Conservation (phyloP, 163 green algal species). For the Chloromonas sp. region DNA sequence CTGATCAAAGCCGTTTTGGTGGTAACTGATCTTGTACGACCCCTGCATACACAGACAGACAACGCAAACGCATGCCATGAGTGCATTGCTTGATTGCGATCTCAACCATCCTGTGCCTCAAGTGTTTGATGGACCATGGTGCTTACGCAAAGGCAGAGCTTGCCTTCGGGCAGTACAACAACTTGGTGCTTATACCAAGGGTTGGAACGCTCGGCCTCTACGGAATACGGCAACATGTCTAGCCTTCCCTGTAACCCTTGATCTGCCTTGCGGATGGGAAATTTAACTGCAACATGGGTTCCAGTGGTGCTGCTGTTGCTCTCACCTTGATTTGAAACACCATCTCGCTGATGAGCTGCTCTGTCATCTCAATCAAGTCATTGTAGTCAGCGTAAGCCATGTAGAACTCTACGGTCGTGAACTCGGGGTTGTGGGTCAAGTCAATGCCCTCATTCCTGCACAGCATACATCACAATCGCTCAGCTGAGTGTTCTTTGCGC, state of each 20-base stretch:
- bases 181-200: too few relatives aligned
- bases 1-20: conserved; percentile 80
- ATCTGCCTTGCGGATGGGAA: neutral
- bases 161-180: too few relatives aligned
- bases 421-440: conserved; percentile 98
- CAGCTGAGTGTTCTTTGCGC: neutral
- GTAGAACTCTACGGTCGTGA: conserved; percentile 98
- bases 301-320: neutral
- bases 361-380: conserved; percentile 91
- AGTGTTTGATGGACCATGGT: neutral
- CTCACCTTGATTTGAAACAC: conserved; percentile 39
- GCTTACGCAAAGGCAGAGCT: too few relatives aligned
- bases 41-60: conserved; percentile 31
- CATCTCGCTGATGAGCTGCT: conserved; percentile 89
- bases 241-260: neutral
- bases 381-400: conserved; percentile 97
- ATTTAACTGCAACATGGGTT: too few relatives aligned
- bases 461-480: too few relatives aligned
- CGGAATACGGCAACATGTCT: neutral
- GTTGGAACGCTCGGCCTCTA: too few relatives aligned
- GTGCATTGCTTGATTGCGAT: neutral
- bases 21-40: conserved; percentile 90
- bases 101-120: neutral
- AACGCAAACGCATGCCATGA: neutral
- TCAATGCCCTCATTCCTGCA: conserved; percentile 89